Percentiles rank a stretch among this genome's conserved stretches.
Evolutionary conservation across 2,329 filamentous ascomycete species (phyloP).

Genomic region (Ceratocystis papillata): DNA sequence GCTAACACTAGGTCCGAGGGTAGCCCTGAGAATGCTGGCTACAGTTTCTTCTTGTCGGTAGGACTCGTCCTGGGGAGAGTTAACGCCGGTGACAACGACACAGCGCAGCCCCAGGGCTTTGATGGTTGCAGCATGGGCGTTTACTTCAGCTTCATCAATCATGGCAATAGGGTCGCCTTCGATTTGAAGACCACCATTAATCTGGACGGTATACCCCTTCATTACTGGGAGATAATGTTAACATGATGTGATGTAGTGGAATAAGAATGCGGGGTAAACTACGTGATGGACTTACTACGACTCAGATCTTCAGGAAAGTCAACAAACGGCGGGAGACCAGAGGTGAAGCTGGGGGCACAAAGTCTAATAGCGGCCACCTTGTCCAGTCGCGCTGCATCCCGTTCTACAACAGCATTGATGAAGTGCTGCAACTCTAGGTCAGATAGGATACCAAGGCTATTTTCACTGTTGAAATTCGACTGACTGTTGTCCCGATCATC

Average conservation of each 20-base stretch:
- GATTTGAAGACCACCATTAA: constrained; percentile 27
- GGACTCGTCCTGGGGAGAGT: constrained; percentile 46
- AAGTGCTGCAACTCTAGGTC: constrained; percentile 34
- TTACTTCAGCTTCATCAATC: constrained; percentile 23
- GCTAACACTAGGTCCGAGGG: constrained; percentile 29
- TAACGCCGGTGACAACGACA: constrained; percentile 47
- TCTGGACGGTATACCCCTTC: constrained; percentile 26
- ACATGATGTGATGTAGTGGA: too few relatives aligned
- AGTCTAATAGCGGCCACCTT: constrained; percentile 45
- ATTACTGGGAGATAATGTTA: constrained; percentile 21
- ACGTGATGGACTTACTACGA: constrained; percentile 3
- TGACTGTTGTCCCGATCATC: constrained; percentile 43
- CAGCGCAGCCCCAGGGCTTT: constrained; percentile 30
- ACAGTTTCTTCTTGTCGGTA: constrained; percentile 43
- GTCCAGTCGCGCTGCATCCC: constrained; percentile 39
- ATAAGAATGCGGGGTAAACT: not conserved
- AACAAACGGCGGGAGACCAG: constrained; percentile 40
- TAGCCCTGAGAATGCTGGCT: constrained; percentile 34
- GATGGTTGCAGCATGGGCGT: constrained; percentile 26
- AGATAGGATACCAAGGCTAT: not conserved
- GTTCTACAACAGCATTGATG: constrained; percentile 47
- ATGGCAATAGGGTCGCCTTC: constrained; percentile 26
- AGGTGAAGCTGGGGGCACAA: constrained; percentile 35
- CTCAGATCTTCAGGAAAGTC: constrained; percentile 43
- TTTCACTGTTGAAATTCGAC: not conserved